Base-by-base conservation (phyloP, 345 rosid genomes). In the Cardamine chenopodiifolia region DNA sequence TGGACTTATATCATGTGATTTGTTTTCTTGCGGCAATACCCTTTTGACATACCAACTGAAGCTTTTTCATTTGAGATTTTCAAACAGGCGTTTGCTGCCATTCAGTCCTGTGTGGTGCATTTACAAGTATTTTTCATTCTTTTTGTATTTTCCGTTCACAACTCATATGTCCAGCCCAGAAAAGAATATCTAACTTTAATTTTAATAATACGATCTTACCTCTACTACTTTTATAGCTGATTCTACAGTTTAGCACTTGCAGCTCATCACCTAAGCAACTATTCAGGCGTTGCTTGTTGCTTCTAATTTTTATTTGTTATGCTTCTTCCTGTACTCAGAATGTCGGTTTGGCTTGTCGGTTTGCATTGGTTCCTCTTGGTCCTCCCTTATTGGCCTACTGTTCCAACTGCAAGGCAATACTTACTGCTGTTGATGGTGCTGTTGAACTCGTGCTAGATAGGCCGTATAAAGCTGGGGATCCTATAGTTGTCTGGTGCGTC, bases 31-130 rank as follows among this genome's bases (percentile, higher is more conserved):
- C 89, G 91, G 96, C 96, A 91, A 94, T 94, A 91, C 78, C 98
- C 97, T 37, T 90, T 77, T 66, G 98, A 94, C 82, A 94, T 94
- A 80, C 98, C 97, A 44, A 91, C 97, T 14, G 98, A 91, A 78
- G 98, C 97, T 73, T 94, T 91, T 76, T 55, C 92, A 8, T 94
- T 88, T 83, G 93, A 91, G 84, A 91, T 91, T 78, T 94, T 94
- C 70, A 91, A 94, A 78, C 96, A 94, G 87, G 97, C 96, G 34
- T 94, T 94, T 81, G 97, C 90, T 42, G 97, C 96, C 62, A 82
- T 94, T 77, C 98, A 94, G 86, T 94, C 98, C 28, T 94, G 97
- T 47, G 98, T 94, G 80, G 97, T 94, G 78, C 98, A 94, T 85
- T 83, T 94, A 73, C 97, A 91, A 89, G 97, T 94, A 74, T 18